These are phyloP conservation scores for Waitea zeae DNA, from an alignment of 1,284 basidiomycete genomes.

Conservation along the genomic window DNA sequence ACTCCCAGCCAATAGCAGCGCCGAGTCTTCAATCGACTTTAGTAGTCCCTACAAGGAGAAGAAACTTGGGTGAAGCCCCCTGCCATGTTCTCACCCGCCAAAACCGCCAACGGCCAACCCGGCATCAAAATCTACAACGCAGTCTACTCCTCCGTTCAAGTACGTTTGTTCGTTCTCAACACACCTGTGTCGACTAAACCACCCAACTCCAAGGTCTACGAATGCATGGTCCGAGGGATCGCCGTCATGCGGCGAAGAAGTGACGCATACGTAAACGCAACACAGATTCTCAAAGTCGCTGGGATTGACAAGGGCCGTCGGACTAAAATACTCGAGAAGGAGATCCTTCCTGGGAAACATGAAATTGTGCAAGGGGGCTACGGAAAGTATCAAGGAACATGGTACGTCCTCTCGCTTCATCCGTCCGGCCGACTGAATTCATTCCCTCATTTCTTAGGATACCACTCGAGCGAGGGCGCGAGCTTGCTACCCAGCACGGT, in stretches of 20 bases:
- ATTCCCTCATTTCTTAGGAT: slow-evolving; percentile 39
- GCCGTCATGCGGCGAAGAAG: slow-evolving; percentile 93
- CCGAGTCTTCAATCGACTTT: no score
- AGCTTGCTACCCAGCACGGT: slow-evolving; percentile 81
- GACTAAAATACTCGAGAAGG: slow-evolving; percentile 97
- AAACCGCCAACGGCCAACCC: slow-evolving; percentile 13
- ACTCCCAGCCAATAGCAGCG: neutral
- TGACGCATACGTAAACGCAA: slow-evolving; percentile 94
- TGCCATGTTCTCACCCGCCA: neutral
- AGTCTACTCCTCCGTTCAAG: slow-evolving; percentile 76
- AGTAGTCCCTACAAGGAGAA: no score
- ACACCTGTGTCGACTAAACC: no score
- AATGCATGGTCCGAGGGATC: slow-evolving; percentile 95
- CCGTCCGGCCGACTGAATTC: slow-evolving; percentile 3
- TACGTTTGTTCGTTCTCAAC: slow-evolving; percentile 13
- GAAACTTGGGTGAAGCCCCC: neutral
- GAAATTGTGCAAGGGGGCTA: slow-evolving; percentile 99
- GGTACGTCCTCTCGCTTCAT: slow-evolving; percentile 29
- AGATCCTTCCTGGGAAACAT: slow-evolving; percentile 89
- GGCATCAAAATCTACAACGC: slow-evolving; percentile 80
- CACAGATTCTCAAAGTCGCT: slow-evolving; percentile 97
- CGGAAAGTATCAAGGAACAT: slow-evolving; percentile 98
- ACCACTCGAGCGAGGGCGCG: slow-evolving; percentile 77
- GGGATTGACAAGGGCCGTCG: slow-evolving; percentile 94
- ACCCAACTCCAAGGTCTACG: slow-evolving; percentile 89